phyloP scores from a whole-genome alignment of 805 yeast genomes.

The Spathaspora girioi region DNA sequence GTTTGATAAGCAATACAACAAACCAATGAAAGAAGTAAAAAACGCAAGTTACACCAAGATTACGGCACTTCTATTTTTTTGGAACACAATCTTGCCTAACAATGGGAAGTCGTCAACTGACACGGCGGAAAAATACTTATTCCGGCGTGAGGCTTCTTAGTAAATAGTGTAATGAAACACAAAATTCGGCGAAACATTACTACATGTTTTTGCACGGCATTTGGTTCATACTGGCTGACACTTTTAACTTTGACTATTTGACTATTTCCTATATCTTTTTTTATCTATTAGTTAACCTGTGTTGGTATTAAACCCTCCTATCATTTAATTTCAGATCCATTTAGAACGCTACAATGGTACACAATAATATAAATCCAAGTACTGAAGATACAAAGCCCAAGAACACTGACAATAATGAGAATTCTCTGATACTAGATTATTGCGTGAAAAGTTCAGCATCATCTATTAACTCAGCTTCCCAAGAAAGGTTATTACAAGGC shows the following conservation, averaged over 20 bases:
- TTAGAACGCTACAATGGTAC: background rate
- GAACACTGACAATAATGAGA: background rate
- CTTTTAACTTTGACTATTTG: background rate
- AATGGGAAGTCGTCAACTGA: background rate
- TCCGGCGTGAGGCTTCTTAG: background rate
- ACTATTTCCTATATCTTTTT: too few relatives aligned
- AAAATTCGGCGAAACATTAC: background rate
- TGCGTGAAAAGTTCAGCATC: constrained; percentile 3
- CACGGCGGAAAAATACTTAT: background rate
- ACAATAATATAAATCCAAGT: background rate
- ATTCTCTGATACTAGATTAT: background rate
- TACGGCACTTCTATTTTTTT: background rate
- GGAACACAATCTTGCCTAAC: background rate
- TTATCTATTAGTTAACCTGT: too few relatives aligned
- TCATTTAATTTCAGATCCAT: constrained; percentile 4
- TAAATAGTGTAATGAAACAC: background rate
- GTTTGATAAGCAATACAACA: background rate
- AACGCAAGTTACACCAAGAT: background rate
- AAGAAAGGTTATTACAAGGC: background rate
- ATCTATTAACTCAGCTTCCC: constrained; percentile 2
- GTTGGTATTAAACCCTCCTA: background rate
- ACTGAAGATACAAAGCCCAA: background rate
- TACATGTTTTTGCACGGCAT: background rate
- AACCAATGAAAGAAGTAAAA: background rate
- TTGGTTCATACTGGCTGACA: background rate